Conservation (phyloP, 306 rosid genomes). For the Betula pendula region DNA sequence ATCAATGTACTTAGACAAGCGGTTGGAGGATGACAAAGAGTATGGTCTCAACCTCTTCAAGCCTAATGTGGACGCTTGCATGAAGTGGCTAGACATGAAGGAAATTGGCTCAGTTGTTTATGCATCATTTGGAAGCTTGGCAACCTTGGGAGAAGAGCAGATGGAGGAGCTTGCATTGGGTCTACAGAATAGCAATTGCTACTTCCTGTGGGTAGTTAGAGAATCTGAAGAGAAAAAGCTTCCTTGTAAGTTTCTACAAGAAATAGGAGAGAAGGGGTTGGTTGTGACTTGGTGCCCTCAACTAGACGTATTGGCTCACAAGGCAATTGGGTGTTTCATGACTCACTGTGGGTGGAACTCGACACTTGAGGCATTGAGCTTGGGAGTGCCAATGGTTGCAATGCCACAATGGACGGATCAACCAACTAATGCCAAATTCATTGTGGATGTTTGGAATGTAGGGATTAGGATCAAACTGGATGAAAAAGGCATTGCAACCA, state of each 20-base stretch:
- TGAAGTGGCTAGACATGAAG: constrained; percentile 21
- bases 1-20: constrained; percentile 25
- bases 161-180: constrained; percentile 10
- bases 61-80: constrained; percentile 2
- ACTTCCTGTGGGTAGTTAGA: constrained; percentile 25
- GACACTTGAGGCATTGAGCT: constrained; percentile 18
- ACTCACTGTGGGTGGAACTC: constrained; percentile 31
- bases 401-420: constrained; percentile 29
- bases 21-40: constrained; percentile 13
- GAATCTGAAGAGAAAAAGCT: constrained; percentile 21
- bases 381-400: constrained; percentile 22
- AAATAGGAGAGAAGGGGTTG: not conserved
- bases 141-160: constrained; percentile 20
- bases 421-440: constrained; percentile 14
- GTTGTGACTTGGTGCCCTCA: constrained; percentile 19
- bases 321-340: constrained; percentile 5
- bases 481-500: not conserved
- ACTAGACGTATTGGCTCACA: constrained; percentile 12
- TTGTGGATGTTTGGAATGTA: constrained; percentile 23
- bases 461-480: constrained; percentile 12
- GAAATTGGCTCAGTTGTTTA: constrained; percentile 14
- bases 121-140: constrained; percentile 17
- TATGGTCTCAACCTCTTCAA: constrained; percentile 20
- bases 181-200: not conserved
- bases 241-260: constrained; percentile 2